Evolutionary conservation across 768 basidiomycete species (phyloP).

Genomic region (Leucogyrophana mollusca): DNA sequence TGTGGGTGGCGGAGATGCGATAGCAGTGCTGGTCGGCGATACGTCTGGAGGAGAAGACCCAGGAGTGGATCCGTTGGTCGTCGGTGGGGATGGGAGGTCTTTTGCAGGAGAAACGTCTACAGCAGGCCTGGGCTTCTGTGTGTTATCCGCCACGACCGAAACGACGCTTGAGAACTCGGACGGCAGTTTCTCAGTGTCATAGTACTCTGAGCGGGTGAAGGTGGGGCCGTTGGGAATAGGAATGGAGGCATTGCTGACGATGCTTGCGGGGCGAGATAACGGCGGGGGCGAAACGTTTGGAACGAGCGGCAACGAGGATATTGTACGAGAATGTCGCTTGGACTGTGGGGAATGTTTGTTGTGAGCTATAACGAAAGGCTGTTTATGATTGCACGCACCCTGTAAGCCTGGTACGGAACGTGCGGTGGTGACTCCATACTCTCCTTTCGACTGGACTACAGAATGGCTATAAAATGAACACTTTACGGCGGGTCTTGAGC

Average conservation of each 20-base stretch:
- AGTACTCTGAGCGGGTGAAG: slow-evolving; percentile 5
- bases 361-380: background rate
- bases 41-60: background rate
- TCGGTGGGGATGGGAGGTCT: slow-evolving; percentile 9
- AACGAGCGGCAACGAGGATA: slow-evolving; percentile 27
- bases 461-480: too few relatives aligned
- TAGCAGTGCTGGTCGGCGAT: background rate
- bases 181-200: slow-evolving; percentile 20
- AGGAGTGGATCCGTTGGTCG: slow-evolving; percentile 1
- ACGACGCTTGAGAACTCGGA: slow-evolving; percentile 7
- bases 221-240: slow-evolving; percentile 2
- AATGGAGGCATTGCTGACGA: slow-evolving; percentile 9
- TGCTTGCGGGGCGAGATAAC: slow-evolving; percentile 16
- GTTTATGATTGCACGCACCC: slow-evolving; percentile 21
- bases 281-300: slow-evolving; percentile 24
- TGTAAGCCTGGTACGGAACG: slow-evolving; percentile 54
- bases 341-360: slow-evolving; percentile 29
- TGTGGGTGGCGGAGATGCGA: slow-evolving; percentile 8
- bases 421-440: slow-evolving; percentile 14
- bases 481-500: too few relatives aligned
- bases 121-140: slow-evolving; percentile 6
- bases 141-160: slow-evolving; percentile 8
- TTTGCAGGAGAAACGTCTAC: background rate
- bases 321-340: slow-evolving; percentile 45
- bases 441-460: too few relatives aligned